Base-by-base conservation (phyloP, 768 basidiomycete genomes). In the Rhizopogon salebrosus region DNA sequence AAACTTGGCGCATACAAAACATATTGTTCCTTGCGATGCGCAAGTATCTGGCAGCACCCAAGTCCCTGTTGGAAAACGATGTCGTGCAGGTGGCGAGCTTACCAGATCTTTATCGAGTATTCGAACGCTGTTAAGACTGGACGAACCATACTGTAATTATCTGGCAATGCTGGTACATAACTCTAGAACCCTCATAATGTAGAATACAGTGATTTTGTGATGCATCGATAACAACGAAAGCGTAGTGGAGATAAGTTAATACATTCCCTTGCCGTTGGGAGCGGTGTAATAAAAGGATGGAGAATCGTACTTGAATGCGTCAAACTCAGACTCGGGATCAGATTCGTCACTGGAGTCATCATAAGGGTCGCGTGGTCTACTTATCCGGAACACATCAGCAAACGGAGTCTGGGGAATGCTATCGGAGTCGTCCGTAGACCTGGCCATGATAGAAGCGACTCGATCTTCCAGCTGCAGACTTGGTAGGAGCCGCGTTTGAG, bases 41-140 rank as follows among this genome's bases (percentile, higher is more conserved):
- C 53, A 80, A 82, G 49, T 89, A 95, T 67, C 71, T 95, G 11
- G 66, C 72, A 5, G 81, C 84, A 41, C 92, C 77, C 6, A 86
- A 79, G 64, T 79, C 78, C 3, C 72, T 87, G 54, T 74, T 87
- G 46, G 88, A 85, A 58, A 64, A 65, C 24, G 89, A 92, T 61
- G 83, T 98, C 4, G 83, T 92, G 2, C 90, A 95, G 69, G 82
- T 95, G 18, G 94, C 97, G 9, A 88, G 82, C 66, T 70, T 98
- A 39, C 93, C 93, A 1, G 92, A 95, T 57, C 72, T 99, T 49
- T 99, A 97, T 68, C 85, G 88, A 56, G 89, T 98, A 0, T 99
- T 98, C 62, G 95, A 98, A 70, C 72, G 95, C 57, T 98, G 95
- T 64, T 98, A 64, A 75, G 20, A 22, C 29, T 31, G 29, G 13